Conservation (phyloP, 202 grass and related monocot genomes). For the Bolboschoenoplectus hybrid region DNA sequence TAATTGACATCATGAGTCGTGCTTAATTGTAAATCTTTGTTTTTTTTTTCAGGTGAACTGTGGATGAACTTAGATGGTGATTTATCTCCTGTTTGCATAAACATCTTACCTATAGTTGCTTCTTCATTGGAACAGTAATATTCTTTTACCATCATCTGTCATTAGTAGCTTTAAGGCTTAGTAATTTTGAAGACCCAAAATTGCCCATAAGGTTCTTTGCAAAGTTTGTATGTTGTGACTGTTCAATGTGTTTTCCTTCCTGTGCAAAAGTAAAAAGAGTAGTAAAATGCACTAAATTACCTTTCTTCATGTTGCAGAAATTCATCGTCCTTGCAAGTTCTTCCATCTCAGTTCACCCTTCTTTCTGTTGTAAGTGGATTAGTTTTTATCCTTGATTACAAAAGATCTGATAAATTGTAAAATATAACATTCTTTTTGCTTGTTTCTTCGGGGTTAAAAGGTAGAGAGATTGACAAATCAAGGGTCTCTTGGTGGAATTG, state of each 20-base stretch:
- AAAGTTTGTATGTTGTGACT: slow-evolving; percentile 12
- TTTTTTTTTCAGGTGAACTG: slow-evolving; percentile 67
- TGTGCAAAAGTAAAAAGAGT: not conserved
- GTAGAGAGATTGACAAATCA: slow-evolving; percentile 63
- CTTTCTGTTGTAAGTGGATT: slow-evolving; percentile 70
- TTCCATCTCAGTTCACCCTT: slow-evolving; percentile 73
- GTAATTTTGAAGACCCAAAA: not conserved
- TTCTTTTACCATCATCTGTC: slow-evolving; percentile 33
- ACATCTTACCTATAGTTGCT: slow-evolving; percentile 71
- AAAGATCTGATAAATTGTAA: slow-evolving; percentile 43
- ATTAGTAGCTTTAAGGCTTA: slow-evolving; percentile 15
- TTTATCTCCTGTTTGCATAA: slow-evolving; percentile 82
- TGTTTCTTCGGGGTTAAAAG: slow-evolving; percentile 49
- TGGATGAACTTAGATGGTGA: slow-evolving; percentile 98
- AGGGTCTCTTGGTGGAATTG: slow-evolving; percentile 90
- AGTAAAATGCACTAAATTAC: not conserved
- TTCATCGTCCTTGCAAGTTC: slow-evolving; percentile 63
- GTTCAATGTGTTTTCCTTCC: slow-evolving; percentile 16
- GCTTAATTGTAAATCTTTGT: slow-evolving; percentile 17
- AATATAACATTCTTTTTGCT: slow-evolving; percentile 38
- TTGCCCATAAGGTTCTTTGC: not conserved
- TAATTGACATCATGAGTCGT: not conserved
- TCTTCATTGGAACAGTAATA: slow-evolving; percentile 63
- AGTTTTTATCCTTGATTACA: slow-evolving; percentile 22
- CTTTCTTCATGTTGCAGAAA: slow-evolving; percentile 52